Evolutionary conservation across 257 asterid genomes (phyloP), one percentile per base, ranked within the genome.

Genomic region (Capsicum pubescens): DNA sequence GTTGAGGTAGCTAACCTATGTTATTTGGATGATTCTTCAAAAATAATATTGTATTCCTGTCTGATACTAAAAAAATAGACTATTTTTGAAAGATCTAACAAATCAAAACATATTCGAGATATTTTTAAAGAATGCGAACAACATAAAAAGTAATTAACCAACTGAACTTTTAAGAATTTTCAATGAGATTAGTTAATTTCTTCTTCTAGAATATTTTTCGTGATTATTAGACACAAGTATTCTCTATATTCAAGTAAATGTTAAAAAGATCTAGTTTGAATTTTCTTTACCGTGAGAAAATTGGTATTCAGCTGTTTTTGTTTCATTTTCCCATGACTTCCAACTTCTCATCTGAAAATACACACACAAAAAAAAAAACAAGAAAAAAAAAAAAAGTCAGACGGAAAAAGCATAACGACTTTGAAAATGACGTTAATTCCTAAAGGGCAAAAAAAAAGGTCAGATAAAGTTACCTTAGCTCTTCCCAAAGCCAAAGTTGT

Each of bases 321-420:
- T 91, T 85, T 95, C 98, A 11, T 77, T 91, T 64, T 95, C 99
- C 99, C 98, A 95, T 12, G 90, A 81, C 88, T 92, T 95, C 97
- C 99, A 95, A 8, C 89, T 90, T 74, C 90, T 88, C 99, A 95
- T 95, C 98, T 95, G 76, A 87, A 87, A 82, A 8, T 67, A 84
- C 19, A 7, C 6, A 42, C 6, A 44, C 5, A 44, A 0, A 6
- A 44, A 46, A 6, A 19, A 63, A n/a, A 0, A 69, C 5, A 0
- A 6, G 5, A 46, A 6, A 19, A 63, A n/a, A 0, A 69, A 70
- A 42, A 7, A 35, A 3, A 39, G 44, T 69, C 2, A 42, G 7
- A 8, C 32, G 50, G 6, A 26, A 26, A 54, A 8, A 61, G 13
- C 4, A 1, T 52, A 58, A 8, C 12, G 13, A 17, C 19, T 32